Evolutionary conservation across 768 basidiomycete species (phyloP).

Genomic region (Mrakia blollopis): DNA sequence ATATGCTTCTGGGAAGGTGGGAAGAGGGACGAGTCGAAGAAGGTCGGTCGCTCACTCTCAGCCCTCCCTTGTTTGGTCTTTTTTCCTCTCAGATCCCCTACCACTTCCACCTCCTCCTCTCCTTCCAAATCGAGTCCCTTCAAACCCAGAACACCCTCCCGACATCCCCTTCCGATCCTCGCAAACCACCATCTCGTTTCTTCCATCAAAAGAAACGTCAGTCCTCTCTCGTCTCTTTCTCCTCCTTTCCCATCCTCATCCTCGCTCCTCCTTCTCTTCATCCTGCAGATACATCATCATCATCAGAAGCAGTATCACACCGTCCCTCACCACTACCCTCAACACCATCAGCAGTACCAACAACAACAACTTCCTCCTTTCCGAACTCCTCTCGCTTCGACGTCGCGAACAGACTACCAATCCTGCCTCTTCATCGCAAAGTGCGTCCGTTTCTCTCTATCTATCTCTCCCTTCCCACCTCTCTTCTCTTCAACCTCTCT

Average conservation of each 20-base stretch:
- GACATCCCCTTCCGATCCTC: neutral
- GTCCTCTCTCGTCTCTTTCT: neutral
- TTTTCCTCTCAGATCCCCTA: neutral
- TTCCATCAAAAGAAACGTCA: neutral
- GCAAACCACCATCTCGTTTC: neutral
- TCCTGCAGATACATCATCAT: neutral
- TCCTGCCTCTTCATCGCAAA: slow-evolving; percentile 1
- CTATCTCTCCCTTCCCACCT: neutral
- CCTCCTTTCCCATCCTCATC: neutral
- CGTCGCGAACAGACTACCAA: neutral
- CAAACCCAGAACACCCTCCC: neutral
- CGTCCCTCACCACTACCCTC: neutral
- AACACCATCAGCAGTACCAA: neutral
- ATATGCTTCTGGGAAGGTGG: neutral
- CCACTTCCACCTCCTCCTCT: neutral
- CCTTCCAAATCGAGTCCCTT: neutral
- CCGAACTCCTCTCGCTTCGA: neutral
- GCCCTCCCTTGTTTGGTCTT: slow-evolving; percentile 9
- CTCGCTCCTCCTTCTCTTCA: too few species aligned
- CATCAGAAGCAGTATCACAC: slow-evolving; percentile 2
- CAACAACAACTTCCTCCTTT: neutral
- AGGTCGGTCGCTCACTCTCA: neutral
- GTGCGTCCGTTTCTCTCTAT: neutral
- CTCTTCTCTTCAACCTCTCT: neutral
- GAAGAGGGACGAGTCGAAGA: neutral